These are phyloP conservation scores for Solanum habrochaites DNA, from an alignment of 257 asterid species.

Conservation along the genomic window DNA sequence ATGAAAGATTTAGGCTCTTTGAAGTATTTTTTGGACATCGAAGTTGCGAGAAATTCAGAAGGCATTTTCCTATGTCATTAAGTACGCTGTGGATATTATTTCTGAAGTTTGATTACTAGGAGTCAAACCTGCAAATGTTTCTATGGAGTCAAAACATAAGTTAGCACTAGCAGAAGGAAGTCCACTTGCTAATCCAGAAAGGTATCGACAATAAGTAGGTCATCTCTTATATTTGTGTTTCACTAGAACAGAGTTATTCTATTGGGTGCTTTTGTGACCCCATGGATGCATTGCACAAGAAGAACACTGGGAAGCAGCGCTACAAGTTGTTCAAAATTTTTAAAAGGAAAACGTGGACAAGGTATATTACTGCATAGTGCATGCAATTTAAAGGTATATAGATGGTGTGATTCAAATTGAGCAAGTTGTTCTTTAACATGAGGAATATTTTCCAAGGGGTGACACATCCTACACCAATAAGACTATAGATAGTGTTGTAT, in stretches of 20 bases:
- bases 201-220: not conserved
- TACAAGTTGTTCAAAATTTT: not conserved
- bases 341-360: not conserved
- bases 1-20: not conserved
- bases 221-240: not conserved
- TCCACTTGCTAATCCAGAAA: not conserved
- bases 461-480: not conserved
- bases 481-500: not conserved
- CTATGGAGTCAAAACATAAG: not conserved
- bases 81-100: not conserved
- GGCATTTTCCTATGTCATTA: not conserved
- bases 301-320: not conserved
- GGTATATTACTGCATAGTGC: not conserved
- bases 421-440: not conserved
- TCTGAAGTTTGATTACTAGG: not conserved
- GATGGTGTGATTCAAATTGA: not conserved
- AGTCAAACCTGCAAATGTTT: not conserved
- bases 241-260: not conserved
- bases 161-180: not conserved
- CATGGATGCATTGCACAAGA: not conserved
- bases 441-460: not conserved
- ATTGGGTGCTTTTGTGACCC: not conserved
- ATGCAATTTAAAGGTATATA: not conserved
- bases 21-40: not conserved
- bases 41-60: not conserved